phyloP scores from a whole-genome alignment of 495 filamentous ascomycete genomes.

The Penicillium parvum region DNA sequence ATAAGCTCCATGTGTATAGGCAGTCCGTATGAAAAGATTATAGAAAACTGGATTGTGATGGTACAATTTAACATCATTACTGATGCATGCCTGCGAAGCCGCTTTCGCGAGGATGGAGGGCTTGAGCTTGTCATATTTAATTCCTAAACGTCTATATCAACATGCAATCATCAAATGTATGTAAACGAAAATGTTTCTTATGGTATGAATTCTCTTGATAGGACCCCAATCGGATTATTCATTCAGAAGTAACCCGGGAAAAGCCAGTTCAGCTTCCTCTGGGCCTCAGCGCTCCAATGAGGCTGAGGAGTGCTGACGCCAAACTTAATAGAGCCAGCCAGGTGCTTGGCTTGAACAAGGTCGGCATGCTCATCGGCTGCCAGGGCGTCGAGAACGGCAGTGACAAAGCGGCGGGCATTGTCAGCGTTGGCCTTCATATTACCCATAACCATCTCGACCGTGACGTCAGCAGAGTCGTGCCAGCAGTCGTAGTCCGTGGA shows the following conservation, averaged over 20 bases:
- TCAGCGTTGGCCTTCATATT: slow-evolving; percentile 89
- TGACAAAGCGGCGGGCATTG: slow-evolving; percentile 82
- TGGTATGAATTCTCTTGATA: too few relatives aligned
- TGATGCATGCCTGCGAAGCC: too few relatives aligned
- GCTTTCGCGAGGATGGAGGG: too few relatives aligned
- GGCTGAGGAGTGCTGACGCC: slow-evolving; percentile 61
- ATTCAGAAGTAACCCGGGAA: slow-evolving; percentile 55
- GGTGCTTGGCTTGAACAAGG: slow-evolving; percentile 69
- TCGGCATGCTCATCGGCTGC: slow-evolving; percentile 67
- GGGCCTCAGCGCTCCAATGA: slow-evolving; percentile 57
- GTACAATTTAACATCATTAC: too few relatives aligned
- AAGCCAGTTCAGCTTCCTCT: slow-evolving; percentile 69
- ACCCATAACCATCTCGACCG: slow-evolving; percentile 94
- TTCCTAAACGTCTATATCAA: background rate
- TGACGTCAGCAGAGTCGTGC: slow-evolving; percentile 72
- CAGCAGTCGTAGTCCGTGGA: slow-evolving; percentile 98
- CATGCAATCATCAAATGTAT: slow-evolving; percentile 1
- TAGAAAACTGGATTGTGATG: too few relatives aligned
- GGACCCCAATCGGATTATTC: too few relatives aligned
- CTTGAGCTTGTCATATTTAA: too few relatives aligned
- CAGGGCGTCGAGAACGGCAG: slow-evolving; percentile 81
- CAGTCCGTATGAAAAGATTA: too few relatives aligned
- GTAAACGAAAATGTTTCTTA: background rate
- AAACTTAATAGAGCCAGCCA: slow-evolving; percentile 55
- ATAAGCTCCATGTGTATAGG: too few relatives aligned